Evolutionary conservation across 108 stramenopile species (phyloP), one percentile per base, ranked within the genome.

Genomic region (Fragilariopsis cylindrus): DNA sequence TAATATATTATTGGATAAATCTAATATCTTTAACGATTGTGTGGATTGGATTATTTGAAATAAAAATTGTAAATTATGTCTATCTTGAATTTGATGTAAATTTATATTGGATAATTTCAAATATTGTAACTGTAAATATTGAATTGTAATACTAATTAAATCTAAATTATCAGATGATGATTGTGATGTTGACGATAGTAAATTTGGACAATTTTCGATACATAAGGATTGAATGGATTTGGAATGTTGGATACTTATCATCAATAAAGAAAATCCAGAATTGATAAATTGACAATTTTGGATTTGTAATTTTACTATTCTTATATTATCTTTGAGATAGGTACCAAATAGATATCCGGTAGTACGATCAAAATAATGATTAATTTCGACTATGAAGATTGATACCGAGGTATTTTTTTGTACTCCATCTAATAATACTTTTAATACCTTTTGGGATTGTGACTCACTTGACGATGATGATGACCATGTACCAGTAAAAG

Each of bases 1-100:
- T 0, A 63, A 44, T 12, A 43, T 2, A 44, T 63, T 63, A 9
- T 41, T 11, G 42, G 62, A 63, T 3, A 63, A 40, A 6, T 63
- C 62, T 7, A 63, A n/a, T 3, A 45, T 44, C 0, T 41, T 30
- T 12, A 63, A n/a, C 0, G 62, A 43, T 30, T 21, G 11, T 3
- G 62, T 63, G 16, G 43, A n/a, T 40, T 63, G 62, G 7, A 63
- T 41, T 12, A 44, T n/a, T 12, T 44, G 62, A 44, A 63, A 63
- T 4, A 63, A 63, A 5, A 63, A 11, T 44, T 16, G n/a, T n/a
- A 63, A 44, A 7, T 21, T 41, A 0, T 63, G 43, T 6, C 5
- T 21, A 43, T 63, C 5, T 21, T 30, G 6, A n/a, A 60, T 60
- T 0, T 21, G n/a, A 13, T 63, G 62, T 9, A 63, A 18, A n/a